These are phyloP conservation scores for Clitopilus hobsonii DNA, from an alignment of 768 basidiomycete genomes.

Conservation along the genomic window DNA sequence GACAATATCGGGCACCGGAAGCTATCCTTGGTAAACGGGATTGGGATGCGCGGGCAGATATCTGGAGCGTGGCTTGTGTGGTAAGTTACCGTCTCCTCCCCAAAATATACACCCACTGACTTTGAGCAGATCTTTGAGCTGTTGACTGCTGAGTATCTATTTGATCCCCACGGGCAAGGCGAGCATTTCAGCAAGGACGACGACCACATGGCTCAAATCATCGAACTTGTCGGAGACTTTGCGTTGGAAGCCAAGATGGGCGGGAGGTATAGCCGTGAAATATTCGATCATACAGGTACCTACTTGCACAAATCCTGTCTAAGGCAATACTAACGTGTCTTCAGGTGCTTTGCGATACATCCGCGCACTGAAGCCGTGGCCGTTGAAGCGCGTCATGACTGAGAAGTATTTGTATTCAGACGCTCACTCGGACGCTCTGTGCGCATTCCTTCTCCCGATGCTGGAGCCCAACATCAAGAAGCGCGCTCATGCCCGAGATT, in stretches of 20 bases:
- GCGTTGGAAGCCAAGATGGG: conserved; percentile 70
- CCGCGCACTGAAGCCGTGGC: conserved; percentile 72
- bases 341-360: conserved; percentile 71
- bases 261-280: conserved; percentile 78
- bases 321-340: not conserved
- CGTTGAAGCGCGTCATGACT: conserved; percentile 76
- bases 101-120: conserved; percentile 4
- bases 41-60: conserved; percentile 83
- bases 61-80: conserved; percentile 91
- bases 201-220: conserved; percentile 94
- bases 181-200: conserved; percentile 88
- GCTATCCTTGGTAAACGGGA: conserved; percentile 84
- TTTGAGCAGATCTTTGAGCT: conserved; percentile 76
- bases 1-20: conserved; percentile 93
- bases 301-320: too few relatives aligned
- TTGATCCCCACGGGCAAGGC: conserved; percentile 82
- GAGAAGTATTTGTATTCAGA: conserved; percentile 82
- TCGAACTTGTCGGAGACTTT: conserved; percentile 85
- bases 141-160: conserved; percentile 86
- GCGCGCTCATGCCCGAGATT: conserved; percentile 67
- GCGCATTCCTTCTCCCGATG: conserved; percentile 73
- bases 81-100: conserved; percentile 46
- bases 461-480: conserved; percentile 62
- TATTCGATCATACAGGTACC: conserved; percentile 74
- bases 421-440: conserved; percentile 52